Evolutionary conservation across 441 rosid species (phyloP).

Genomic region (Francoa sonchifolia): DNA sequence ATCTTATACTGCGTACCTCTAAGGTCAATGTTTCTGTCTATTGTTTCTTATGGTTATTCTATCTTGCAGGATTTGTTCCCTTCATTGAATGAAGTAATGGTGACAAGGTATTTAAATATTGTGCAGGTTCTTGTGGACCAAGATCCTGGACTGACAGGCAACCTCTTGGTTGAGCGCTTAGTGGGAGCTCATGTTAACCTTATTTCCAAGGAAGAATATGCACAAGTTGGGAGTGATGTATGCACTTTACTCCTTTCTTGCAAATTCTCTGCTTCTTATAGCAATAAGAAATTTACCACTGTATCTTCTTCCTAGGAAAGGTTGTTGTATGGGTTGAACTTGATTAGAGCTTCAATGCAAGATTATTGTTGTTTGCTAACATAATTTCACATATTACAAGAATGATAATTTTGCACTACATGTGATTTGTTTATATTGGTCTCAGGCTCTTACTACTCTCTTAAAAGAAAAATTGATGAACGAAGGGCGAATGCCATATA

Average conservation of each 20-base stretch:
- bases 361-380: neutral
- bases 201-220: constrained; percentile 84
- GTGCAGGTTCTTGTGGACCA: constrained; percentile 63
- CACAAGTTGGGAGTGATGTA: constrained; percentile 73
- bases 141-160: constrained; percentile 83
- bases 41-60: neutral
- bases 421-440: constrained; percentile 11
- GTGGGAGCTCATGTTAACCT: constrained; percentile 80
- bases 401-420: constrained; percentile 4
- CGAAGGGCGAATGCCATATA: constrained; percentile 82
- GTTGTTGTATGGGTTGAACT: no score
- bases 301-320: no score
- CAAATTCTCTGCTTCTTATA: neutral
- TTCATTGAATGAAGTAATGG: neutral
- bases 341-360: no score
- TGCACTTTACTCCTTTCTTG: constrained; percentile 16
- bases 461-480: constrained; percentile 63
- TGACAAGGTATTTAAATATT: constrained; percentile 4
- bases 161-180: constrained; percentile 81
- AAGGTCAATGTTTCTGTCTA: constrained; percentile 35
- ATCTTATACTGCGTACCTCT: constrained; percentile 73
- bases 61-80: neutral
- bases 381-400: no score
- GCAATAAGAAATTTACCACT: no score
- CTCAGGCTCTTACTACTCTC: constrained; percentile 54